These are phyloP conservation scores for Psidium guajava DNA, from an alignment of 345 rosid species.

Conservation along the genomic window DNA sequence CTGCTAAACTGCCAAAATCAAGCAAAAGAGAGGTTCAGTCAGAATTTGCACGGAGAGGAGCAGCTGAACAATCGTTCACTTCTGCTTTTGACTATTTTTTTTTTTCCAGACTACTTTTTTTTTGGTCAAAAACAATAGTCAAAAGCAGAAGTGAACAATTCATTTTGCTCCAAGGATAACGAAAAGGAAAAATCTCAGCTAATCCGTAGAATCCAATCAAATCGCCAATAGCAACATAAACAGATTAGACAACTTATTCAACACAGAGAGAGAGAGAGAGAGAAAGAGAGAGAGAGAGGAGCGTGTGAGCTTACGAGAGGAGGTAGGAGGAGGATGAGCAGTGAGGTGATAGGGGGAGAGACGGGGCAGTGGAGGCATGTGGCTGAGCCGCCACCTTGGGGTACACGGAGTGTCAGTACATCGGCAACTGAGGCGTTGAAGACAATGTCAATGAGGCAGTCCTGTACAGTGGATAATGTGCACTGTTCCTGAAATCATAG, in stretches of 20 bases:
- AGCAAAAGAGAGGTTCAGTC: background rate
- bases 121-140: too few relatives aligned
- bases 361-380: conserved; percentile 14
- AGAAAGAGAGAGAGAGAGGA: too few relatives aligned
- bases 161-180: background rate
- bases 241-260: too few relatives aligned
- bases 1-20: conserved; percentile 16
- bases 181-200: background rate
- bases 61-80: too few relatives aligned
- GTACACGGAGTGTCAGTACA: conserved; percentile 54
- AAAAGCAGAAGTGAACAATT: background rate
- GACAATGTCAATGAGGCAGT: conserved; percentile 9
- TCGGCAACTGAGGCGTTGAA: conserved; percentile 12
- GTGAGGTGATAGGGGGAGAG: conserved; percentile 28
- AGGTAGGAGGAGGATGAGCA: conserved; percentile 9
- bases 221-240: background rate
- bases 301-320: conserved; percentile 29
- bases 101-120: too few relatives aligned
- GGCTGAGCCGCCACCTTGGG: conserved; percentile 47
- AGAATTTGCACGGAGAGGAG: background rate
- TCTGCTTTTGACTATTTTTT: too few relatives aligned
- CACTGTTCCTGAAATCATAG: conserved; percentile 29
- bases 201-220: background rate
- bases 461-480: conserved; percentile 33
- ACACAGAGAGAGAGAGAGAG: background rate